phyloP scores from a whole-genome alignment of 495 filamentous ascomycete genomes.

The Stereocaulon alpinum region DNA sequence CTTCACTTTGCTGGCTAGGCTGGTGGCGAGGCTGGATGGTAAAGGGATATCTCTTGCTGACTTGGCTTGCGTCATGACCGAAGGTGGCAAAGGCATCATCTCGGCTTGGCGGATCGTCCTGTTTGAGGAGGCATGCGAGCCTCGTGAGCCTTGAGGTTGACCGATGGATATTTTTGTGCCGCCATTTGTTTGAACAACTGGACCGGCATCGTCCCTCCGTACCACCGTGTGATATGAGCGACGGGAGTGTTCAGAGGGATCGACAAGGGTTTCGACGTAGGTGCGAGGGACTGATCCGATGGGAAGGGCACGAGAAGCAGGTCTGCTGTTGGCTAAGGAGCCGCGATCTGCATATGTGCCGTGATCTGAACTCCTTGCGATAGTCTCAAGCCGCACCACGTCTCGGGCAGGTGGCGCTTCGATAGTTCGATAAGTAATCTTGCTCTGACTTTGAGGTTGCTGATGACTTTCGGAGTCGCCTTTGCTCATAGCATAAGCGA shows the following conservation, averaged over 20 bases:
- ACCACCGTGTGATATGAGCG: conserved; percentile 3
- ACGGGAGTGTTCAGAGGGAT: conserved; percentile 20
- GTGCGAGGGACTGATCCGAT: conserved; percentile 25
- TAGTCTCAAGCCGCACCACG: conserved; percentile 27
- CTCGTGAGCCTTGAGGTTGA: conserved; percentile 18
- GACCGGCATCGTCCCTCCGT: conserved; percentile 14
- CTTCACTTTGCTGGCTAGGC: conserved; percentile 29
- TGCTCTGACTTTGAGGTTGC: conserved; percentile 23
- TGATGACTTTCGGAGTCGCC: conserved; percentile 37
- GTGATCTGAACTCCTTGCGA: conserved; percentile 24
- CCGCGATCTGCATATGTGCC: conserved; percentile 33
- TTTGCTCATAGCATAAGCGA: conserved; percentile 63
- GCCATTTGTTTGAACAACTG: not conserved
- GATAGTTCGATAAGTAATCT: conserved; percentile 30
- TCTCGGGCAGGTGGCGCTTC: conserved; percentile 35
- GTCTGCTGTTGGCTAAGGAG: conserved; percentile 33
- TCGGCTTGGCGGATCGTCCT: conserved; percentile 25
- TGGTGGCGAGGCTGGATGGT: conserved; percentile 39
- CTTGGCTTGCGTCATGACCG: conserved; percentile 10
- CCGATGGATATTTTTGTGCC: conserved; percentile 8
- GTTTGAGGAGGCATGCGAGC: conserved; percentile 8
- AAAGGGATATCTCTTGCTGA: conserved; percentile 35
- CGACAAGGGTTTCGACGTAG: conserved; percentile 21
- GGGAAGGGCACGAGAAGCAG: conserved; percentile 30
- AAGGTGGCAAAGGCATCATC: conserved; percentile 17